Base-by-base conservation (phyloP, 1,284 basidiomycete genomes). In the Clitocybe nebularis region DNA sequence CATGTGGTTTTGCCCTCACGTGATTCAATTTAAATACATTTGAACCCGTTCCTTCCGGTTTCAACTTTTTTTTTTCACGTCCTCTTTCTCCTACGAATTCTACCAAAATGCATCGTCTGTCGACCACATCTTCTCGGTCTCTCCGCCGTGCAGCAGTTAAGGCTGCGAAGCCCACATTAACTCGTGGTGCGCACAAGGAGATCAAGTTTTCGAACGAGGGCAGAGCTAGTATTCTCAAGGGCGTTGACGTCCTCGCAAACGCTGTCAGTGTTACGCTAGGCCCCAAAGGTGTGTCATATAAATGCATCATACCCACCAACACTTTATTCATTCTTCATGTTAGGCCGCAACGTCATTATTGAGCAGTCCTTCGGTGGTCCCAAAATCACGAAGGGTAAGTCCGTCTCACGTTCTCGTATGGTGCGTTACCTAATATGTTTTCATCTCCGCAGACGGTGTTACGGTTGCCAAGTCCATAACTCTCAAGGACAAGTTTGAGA, bases 401-500 rank as follows among this genome's bases (percentile, higher is more conserved):
- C 13, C 14, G 24, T 16, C 13, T 10, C 14, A 24, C 23, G 34
- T 6, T 13, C 49, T 19, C 41, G 38, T 28, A 34, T 43, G 39
- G 26, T 20, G 35, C 49, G 36, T 26, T 26, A 44, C 29, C 37
- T 50, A 24, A 54, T 47, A 21, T 50, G 30, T 29, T 24, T 29
- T 19, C 28, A 5, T 24, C n/a, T 43, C 35, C 33, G 11, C 48
- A 88, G 93, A 98, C 64, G 95, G 95, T 84, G 95, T 98, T 20
- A 96, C 94, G 29, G 95, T 99, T 32, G 95, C 95, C 49, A 97
- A 96, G 75, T 75, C 93, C 17, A 94, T 98, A 60, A 76, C 84
- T 8, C 80, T 98, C 60, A 86, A 98, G 71, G 93, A 98, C 83
- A 96, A 94, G 72, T 97, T 98, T 58, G 93, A 99, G 77, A 98